Evolutionary conservation across 2,329 filamentous ascomycete species (phyloP), one percentile per base, ranked within the genome.

Genomic region (Clarireedia monteithiana): DNA sequence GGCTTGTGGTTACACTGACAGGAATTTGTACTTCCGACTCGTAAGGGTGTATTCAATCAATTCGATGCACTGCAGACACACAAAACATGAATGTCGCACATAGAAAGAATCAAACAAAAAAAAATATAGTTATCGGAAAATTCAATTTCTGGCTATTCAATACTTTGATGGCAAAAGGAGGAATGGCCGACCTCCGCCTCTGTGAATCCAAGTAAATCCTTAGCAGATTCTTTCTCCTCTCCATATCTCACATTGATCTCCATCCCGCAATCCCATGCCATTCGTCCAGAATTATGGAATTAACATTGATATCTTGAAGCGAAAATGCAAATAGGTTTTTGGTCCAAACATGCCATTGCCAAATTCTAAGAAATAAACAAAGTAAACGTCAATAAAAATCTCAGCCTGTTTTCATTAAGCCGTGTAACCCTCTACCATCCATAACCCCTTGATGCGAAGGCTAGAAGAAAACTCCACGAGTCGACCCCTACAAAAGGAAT

Each of bases 401-500:
- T 26, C n/a, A 47, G 10, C 48, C 39, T 48, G 48, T 60, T 57
- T 56, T 66, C 66, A 60, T 67, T 61, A 67, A 66, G 64, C 64
- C 63, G 65, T 63, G 61, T 63, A 58, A 57, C 52, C 49, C 53
- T 50, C n/a, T n/a, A 42, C 54, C 50, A 42, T 58, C 55, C 53
- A 63, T 61, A 50, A 59, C 55, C 56, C 56, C 56, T 62, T 59
- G 59, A 57, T 56, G 50, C 15, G 27, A 36, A 58, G 44, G 60
- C 59, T 52, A 64, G 56, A 63, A 58, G 58, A 47, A 15, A 23
- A 47, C 9, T 56, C 26, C 17, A 36, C 48, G 51, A 57, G 56
- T 23, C 14, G 42, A 59, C 59, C 60, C 62, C 68, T 69, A 69
- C 64, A 71, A 59, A 60, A 69, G 50, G 61, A 68, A 59, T 60